Conservation (phyloP, 768 basidiomycete species). For the Lactarius deliciosus region DNA sequence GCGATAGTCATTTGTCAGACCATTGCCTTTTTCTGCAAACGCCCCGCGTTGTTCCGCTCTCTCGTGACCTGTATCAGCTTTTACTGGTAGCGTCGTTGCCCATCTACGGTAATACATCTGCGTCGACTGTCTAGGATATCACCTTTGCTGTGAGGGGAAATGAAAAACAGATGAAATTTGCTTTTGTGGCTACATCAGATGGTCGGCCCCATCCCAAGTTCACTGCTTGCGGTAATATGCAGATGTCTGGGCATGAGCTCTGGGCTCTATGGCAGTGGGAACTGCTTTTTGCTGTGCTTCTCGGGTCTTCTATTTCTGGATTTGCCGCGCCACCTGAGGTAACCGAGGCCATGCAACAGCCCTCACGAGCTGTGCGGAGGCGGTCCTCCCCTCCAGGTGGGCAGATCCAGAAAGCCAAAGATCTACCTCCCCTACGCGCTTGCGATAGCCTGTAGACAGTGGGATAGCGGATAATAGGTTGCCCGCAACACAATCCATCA, state of each 20-base stretch:
- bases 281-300: background rate
- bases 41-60: constrained; percentile 10
- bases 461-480: background rate
- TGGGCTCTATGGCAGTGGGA: background rate
- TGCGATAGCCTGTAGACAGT: background rate
- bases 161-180: background rate
- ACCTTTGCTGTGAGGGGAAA: background rate
- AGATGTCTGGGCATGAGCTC: background rate
- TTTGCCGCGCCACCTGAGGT: background rate
- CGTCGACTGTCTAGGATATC: constrained; percentile 5
- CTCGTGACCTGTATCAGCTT: constrained; percentile 14
- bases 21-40: constrained; percentile 10
- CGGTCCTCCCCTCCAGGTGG: background rate
- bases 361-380: background rate
- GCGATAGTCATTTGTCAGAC: constrained; percentile 1
- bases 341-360: background rate
- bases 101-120: constrained; percentile 14
- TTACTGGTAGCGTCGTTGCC: background rate
- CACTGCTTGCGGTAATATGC: background rate
- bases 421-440: background rate
- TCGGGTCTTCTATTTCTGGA: constrained; percentile 2
- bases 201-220: background rate
- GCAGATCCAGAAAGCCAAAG: constrained; percentile 19
- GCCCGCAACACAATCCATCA: background rate
- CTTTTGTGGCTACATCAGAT: background rate